Evolutionary conservation across 2,329 filamentous ascomycete species (phyloP), one percentile per base, ranked within the genome.

Genomic region (Curvularia lunata): DNA sequence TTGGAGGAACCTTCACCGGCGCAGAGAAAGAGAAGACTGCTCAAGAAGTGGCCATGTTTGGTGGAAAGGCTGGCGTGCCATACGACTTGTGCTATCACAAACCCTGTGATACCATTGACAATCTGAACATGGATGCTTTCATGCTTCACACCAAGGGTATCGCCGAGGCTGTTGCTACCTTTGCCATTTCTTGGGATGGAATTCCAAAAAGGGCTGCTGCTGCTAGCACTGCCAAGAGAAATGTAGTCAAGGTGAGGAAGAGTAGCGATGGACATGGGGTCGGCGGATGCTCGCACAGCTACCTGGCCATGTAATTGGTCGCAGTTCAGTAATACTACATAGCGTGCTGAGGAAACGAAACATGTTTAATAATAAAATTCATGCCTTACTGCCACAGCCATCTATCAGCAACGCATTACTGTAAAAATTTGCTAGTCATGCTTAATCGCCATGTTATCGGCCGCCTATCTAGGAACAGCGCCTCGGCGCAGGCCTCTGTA

Each of bases 1-100:
- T 69, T 2, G 76, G 76, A 6, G 76, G 77, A 13, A 70, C 72
- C 4, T 73, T 72, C 37, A 78, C 76, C 3, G 78, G 77, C 5
- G 75, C 75, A 4, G 76, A 77, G 43, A 65, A 72, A 27, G 61
- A 75, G 58, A 79, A 79, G 68, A 78, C 75, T 2, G 67, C 62
- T 38, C 72, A 70, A 41, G 70, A 77, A 58, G 73, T 63, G 13
- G 66, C 51, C 41, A 56, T 67, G 58, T 78, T 73, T 62, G 75
- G 76, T 19, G 75, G 77, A 21, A 16, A 50, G n/a, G 48, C 48
- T 19, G 48, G 37, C 2, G 16, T 21, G 4, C 30, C 34, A 3
- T 37, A 38, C 12, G 48, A 50, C 25, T 13, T 16, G 5, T 50
- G 48, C 21, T 50, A 50, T 13, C 37, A 50, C 13, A 7, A 23